Percentiles rank a stretch among this genome's conserved stretches.
Evolutionary conservation across 108 stramenopile genomes (phyloP).

Genomic region (Tribonema minus): DNA sequence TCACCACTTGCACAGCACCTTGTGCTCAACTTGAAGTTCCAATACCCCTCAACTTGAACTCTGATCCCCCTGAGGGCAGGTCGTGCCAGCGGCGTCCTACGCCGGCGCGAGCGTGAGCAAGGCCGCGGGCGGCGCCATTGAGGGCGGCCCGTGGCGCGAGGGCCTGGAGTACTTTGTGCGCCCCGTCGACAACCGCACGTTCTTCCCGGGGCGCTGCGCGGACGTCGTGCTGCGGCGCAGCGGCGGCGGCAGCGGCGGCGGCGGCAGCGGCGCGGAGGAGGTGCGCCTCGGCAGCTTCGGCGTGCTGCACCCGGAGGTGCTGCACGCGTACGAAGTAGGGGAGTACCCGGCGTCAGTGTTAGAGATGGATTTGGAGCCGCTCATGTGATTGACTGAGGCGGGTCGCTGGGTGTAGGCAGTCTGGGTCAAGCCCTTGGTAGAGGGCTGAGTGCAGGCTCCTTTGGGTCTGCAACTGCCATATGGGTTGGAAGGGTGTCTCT

Average conservation of each 20-base stretch:
- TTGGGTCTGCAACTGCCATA: no score
- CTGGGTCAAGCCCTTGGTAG: no score
- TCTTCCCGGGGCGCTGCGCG: constrained; percentile 89
- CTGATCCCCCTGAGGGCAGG: no score
- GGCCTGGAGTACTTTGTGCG: constrained; percentile 46
- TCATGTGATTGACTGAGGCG: no score
- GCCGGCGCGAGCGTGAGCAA: not conserved
- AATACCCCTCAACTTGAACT: no score
- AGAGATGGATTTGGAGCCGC: constrained; percentile 84
- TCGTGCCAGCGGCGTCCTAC: not conserved
- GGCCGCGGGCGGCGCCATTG: not conserved
- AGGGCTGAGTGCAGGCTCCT: no score
- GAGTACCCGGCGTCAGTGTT: constrained; percentile 75
- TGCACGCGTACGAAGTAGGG: constrained; percentile 81
- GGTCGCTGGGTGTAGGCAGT: no score
- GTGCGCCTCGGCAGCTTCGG: constrained; percentile 82
- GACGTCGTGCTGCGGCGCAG: constrained; percentile 74
- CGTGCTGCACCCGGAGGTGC: constrained; percentile 89
- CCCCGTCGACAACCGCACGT: constrained; percentile 62
- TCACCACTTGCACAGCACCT: no score
- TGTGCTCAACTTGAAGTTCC: no score
- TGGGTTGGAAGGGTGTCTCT: no score
- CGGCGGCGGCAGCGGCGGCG: constrained; percentile 23
- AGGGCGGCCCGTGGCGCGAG: constrained; percentile 42
- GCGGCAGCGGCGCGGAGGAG: constrained; percentile 6